Conservation (phyloP, 345 rosid species). For the Reutealis trisperma region DNA sequence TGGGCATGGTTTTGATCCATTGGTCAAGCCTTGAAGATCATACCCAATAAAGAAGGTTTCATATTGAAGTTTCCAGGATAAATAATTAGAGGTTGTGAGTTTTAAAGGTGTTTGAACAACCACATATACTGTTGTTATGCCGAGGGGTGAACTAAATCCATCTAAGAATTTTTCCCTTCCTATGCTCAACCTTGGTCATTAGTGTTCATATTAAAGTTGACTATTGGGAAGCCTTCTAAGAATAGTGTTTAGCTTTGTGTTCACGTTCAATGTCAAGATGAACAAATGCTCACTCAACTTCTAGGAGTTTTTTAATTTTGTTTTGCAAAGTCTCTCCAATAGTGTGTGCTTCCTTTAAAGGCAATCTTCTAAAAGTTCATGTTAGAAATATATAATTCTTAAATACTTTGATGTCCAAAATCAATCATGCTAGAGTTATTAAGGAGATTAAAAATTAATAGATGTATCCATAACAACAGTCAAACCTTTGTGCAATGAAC, state of each 20-base stretch:
- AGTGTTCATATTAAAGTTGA: not conserved
- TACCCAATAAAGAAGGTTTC: not conserved
- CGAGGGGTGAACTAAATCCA: too few relatives aligned
- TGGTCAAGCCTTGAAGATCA: not conserved
- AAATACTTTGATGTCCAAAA: too few relatives aligned
- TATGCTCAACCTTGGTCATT: too few relatives aligned
- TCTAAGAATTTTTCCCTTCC: too few relatives aligned
- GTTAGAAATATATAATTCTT: too few relatives aligned
- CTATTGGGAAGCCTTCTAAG: conserved; percentile 63
- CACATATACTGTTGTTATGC: too few relatives aligned
- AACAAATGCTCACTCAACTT: conserved; percentile 90
- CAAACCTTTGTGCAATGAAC: too few relatives aligned
- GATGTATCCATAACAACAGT: too few relatives aligned
- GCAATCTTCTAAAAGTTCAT: conserved; percentile 83
- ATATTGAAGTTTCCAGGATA: not conserved
- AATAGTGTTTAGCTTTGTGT: conserved; percentile 85
- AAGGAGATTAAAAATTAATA: too few relatives aligned
- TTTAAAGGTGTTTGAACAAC: too few relatives aligned
- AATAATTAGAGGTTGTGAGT: too few relatives aligned
- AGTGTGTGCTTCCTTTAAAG: conserved; percentile 71
- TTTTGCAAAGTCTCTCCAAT: conserved; percentile 82
- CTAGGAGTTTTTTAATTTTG: conserved; percentile 76
- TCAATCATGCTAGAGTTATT: too few relatives aligned
- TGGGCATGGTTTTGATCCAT: not conserved
- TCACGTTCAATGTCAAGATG: conserved; percentile 89